Evolutionary conservation across 257 asterid genomes (phyloP).

Genomic region (Verbascum thapsus): DNA sequence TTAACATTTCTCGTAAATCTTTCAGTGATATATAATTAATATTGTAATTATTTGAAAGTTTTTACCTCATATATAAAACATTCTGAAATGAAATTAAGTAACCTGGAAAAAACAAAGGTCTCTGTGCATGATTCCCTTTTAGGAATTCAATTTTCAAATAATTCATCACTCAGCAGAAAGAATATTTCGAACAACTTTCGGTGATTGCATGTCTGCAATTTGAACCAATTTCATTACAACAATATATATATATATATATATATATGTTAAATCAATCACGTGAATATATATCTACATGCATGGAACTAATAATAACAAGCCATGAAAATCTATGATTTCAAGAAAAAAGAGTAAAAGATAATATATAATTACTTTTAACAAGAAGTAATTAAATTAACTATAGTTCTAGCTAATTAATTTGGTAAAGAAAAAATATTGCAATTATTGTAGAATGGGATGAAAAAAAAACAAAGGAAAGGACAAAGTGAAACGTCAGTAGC

Average conservation of each 20-base stretch:
- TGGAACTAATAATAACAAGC: neutral
- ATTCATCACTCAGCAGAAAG: constrained; percentile 42
- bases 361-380: too few relatives aligned
- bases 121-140: constrained; percentile 10
- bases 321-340: too few relatives aligned
- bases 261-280: constrained; percentile 31
- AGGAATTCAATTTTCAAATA: constrained; percentile 31
- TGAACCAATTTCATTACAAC: neutral
- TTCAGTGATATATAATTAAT: too few relatives aligned
- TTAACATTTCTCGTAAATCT: too few relatives aligned
- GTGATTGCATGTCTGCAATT: constrained; percentile 43
- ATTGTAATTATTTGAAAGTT: too few relatives aligned
- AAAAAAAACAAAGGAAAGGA: constrained; percentile 63
- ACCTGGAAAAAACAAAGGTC: constrained; percentile 13
- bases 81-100: constrained; percentile 33
- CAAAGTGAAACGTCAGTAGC: constrained; percentile 76
- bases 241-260: neutral
- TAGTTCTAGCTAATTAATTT: too few relatives aligned
- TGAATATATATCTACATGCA: constrained; percentile 13
- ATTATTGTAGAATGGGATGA: constrained; percentile 43
- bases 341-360: too few relatives aligned
- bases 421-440: constrained; percentile 31
- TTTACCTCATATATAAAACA: constrained; percentile 26
- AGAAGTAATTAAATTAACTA: too few relatives aligned
- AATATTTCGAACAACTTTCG: constrained; percentile 47